These are phyloP conservation scores for Citrus sp. DNA, from an alignment of 345 rosid genomes.

Conservation along the genomic window DNA sequence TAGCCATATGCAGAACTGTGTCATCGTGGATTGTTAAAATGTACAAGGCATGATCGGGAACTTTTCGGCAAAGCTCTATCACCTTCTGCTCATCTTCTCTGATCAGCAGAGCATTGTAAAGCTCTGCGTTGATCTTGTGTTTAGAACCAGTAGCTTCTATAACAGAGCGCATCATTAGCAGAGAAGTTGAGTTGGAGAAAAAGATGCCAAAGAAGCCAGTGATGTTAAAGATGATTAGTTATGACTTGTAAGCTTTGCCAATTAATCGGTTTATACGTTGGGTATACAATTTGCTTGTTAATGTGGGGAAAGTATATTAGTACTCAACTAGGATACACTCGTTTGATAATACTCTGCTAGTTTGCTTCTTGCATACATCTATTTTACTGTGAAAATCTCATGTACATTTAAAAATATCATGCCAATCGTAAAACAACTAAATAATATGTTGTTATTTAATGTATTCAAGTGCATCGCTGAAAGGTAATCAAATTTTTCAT, in stretches of 20 bases:
- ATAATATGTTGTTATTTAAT: too few relatives aligned
- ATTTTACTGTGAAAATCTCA: too few relatives aligned
- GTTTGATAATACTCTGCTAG: too few relatives aligned
- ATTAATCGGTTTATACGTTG: not conserved
- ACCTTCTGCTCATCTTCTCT: constrained; percentile 4
- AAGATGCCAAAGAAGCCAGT: not conserved
- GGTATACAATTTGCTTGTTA: not conserved
- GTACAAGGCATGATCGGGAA: constrained; percentile 4
- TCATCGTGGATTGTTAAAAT: constrained; percentile 6
- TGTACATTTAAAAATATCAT: too few relatives aligned
- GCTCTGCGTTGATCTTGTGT: not conserved
- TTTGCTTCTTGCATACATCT: too few relatives aligned
- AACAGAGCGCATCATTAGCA: not conserved
- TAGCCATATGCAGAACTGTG: not conserved
- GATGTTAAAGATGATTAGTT: not conserved
- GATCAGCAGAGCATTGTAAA: constrained; percentile 1
- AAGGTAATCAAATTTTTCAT: too few relatives aligned
- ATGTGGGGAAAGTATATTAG: not conserved
- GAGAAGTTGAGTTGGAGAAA: not conserved
- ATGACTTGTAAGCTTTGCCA: not conserved
- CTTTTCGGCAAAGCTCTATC: constrained; percentile 11
- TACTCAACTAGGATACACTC: too few relatives aligned
- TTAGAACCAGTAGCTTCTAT: not conserved
- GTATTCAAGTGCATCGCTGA: too few relatives aligned
- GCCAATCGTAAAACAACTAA: fast-evolving